Conservation (phyloP, 345 rosid species). For the Kernera saxatilis region DNA sequence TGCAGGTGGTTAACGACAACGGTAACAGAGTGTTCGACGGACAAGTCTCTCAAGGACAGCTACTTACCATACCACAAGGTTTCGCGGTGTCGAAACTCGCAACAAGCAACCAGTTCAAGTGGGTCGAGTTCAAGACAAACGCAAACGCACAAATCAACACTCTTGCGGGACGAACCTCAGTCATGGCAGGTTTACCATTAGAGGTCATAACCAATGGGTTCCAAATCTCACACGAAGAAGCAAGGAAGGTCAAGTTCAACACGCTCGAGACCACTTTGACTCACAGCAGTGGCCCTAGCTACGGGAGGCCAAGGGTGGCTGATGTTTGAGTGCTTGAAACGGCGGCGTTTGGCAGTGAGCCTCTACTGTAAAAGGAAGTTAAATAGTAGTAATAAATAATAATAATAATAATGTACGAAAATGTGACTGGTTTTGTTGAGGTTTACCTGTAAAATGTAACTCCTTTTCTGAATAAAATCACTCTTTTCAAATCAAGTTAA, state of each 20-base stretch:
- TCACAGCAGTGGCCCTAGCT: slow-evolving; percentile 19
- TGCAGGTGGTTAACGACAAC: slow-evolving; percentile 56
- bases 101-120: slow-evolving; percentile 40
- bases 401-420: slow-evolving; percentile 6
- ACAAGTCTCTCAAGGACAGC: slow-evolving; percentile 44
- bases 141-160: slow-evolving; percentile 29
- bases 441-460: slow-evolving; percentile 14
- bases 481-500: not conserved
- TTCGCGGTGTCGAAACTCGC: slow-evolving; percentile 50
- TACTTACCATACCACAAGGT: slow-evolving; percentile 59
- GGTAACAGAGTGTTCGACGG: slow-evolving; percentile 63
- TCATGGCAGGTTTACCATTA: slow-evolving; percentile 25
- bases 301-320: slow-evolving; percentile 14
- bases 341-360: not conserved
- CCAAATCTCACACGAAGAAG: slow-evolving; percentile 25
- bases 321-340: not conserved
- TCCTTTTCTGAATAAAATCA: not conserved
- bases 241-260: slow-evolving; percentile 28
- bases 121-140: slow-evolving; percentile 70
- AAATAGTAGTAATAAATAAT: slow-evolving; percentile 2
- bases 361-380: not conserved
- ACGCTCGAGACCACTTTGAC: slow-evolving; percentile 32
- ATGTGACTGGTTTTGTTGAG: slow-evolving; percentile 28
- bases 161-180: slow-evolving; percentile 31
- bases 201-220: slow-evolving; percentile 20